These are phyloP conservation scores for Blastocystis sp. DNA, from an alignment of 352 stramenopile species.

Conservation along the genomic window DNA sequence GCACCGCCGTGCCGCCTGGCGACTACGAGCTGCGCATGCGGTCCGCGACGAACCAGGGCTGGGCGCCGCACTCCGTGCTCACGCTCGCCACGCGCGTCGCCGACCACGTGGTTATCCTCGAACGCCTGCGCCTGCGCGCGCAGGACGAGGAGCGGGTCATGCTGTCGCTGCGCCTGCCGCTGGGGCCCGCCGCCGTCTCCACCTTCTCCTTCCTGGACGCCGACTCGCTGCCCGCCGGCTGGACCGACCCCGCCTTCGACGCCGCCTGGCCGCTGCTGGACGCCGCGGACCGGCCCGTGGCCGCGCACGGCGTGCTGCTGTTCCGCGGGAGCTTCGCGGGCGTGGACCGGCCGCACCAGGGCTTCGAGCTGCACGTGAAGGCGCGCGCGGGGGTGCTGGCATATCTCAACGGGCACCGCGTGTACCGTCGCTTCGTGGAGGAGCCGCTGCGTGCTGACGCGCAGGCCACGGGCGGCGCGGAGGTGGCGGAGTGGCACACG, in stretches of 20 bases:
- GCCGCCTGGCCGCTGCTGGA: not conserved
- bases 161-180: not conserved
- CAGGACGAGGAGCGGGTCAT: not conserved
- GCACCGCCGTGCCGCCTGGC: not conserved
- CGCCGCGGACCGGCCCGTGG: not conserved
- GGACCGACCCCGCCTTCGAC: slow-evolving; percentile 1
- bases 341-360: not conserved
- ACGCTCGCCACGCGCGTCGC: not conserved
- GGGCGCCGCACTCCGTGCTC: not conserved
- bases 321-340: slow-evolving; percentile 4
- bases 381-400: slow-evolving; percentile 19
- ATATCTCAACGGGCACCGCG: slow-evolving; percentile 26
- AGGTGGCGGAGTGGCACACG: not conserved
- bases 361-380: slow-evolving; percentile 42
- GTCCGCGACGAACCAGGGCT: not conserved
- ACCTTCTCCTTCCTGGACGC: not conserved
- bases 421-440: slow-evolving; percentile 34
- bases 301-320: not conserved
- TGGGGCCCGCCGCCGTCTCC: not conserved
- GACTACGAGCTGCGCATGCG: not conserved
- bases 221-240: slow-evolving; percentile 13
- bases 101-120: not conserved
- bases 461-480: not conserved
- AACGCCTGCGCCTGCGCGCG: not conserved
- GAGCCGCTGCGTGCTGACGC: not conserved